Conservation (phyloP, 1,139 yeast species). For the Trichomonascaceae sp. region DNA sequence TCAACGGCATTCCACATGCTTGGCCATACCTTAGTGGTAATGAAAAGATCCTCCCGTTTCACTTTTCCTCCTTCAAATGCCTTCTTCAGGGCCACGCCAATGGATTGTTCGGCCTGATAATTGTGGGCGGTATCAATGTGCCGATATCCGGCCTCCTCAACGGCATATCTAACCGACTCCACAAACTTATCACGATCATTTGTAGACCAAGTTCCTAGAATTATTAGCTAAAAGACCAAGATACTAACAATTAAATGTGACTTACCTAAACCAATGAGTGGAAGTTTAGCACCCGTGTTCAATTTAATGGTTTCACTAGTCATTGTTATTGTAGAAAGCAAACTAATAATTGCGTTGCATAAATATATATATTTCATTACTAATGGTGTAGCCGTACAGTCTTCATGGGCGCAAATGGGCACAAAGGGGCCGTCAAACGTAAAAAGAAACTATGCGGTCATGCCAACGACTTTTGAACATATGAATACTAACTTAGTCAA, state of each 20-base stretch:
- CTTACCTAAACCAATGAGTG: conserved; percentile 54
- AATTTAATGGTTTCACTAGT: conserved; percentile 18
- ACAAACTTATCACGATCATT: conserved; percentile 4
- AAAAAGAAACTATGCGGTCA: neutral
- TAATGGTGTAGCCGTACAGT: neutral
- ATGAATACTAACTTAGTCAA: too few relatives aligned
- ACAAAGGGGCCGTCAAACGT: too few relatives aligned
- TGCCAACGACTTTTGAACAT: too few relatives aligned
- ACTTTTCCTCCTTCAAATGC: conserved; percentile 19
- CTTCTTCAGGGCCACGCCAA: conserved; percentile 39
- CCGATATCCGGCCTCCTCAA: conserved; percentile 39
- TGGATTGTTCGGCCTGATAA: conserved; percentile 48
- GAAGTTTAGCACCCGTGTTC: conserved; percentile 37
- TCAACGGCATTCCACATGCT: conserved; percentile 7
- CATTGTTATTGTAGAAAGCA: neutral
- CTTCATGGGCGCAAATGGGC: neutral
- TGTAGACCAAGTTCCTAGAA: conserved; percentile 8
- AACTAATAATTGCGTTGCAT: neutral
- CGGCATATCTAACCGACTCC: conserved; percentile 11
- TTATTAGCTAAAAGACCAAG: neutral
- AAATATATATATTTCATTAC: too few relatives aligned
- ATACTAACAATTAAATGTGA: conserved; percentile 22
- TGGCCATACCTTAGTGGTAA: conserved; percentile 42
- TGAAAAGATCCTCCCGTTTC: conserved; percentile 39
- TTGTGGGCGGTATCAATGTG: conserved; percentile 58